phyloP scores from a whole-genome alignment of 2,329 filamentous ascomycete genomes.

The Pezicula neosporulosa region DNA sequence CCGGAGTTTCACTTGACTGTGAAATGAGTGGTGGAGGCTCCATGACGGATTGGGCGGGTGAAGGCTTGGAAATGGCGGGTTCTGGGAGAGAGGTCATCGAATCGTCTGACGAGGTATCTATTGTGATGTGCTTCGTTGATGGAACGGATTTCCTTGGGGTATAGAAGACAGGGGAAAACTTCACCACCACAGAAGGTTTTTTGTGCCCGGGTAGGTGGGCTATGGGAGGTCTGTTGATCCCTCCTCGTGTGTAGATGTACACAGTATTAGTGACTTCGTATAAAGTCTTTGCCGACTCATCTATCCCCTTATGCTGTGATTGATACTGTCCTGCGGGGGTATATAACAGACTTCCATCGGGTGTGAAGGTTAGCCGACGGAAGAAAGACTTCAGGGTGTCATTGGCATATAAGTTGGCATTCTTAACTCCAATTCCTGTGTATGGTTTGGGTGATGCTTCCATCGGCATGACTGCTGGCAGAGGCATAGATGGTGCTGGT shows the following conservation, averaged over 20 bases:
- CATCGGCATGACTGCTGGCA: conserved; percentile 93
- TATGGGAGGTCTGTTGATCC: conserved; percentile 93
- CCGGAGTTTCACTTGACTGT: conserved; percentile 44
- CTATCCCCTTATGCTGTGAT: conserved; percentile 60
- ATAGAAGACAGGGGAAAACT: conserved; percentile 89
- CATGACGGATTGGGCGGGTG: conserved; percentile 63
- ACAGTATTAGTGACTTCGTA: conserved; percentile 96
- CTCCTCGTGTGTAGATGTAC: conserved; percentile 94
- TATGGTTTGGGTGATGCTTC: conserved; percentile 79
- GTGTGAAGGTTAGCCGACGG: conserved; percentile 86
- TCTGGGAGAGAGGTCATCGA: conserved; percentile 82
- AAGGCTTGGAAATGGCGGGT: conserved; percentile 56
- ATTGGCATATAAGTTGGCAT: conserved; percentile 90
- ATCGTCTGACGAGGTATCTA: conserved; percentile 87
- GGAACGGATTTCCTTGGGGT: conserved; percentile 67
- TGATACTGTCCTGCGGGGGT: conserved; percentile 97
- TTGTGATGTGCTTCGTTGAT: conserved; percentile 82
- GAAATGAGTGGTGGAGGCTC: conserved; percentile 69
- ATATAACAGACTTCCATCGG: conserved; percentile 88
- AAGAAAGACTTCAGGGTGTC: conserved; percentile 98
- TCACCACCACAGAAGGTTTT: conserved; percentile 94
- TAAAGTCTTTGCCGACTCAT: conserved; percentile 65
- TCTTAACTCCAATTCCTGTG: conserved; percentile 64
- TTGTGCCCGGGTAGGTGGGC: conserved; percentile 95
- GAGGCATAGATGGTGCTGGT: conserved; percentile 86